These are phyloP conservation scores for Leccinum insolens DNA, from an alignment of 1,284 basidiomycete genomes.

Conservation along the genomic window DNA sequence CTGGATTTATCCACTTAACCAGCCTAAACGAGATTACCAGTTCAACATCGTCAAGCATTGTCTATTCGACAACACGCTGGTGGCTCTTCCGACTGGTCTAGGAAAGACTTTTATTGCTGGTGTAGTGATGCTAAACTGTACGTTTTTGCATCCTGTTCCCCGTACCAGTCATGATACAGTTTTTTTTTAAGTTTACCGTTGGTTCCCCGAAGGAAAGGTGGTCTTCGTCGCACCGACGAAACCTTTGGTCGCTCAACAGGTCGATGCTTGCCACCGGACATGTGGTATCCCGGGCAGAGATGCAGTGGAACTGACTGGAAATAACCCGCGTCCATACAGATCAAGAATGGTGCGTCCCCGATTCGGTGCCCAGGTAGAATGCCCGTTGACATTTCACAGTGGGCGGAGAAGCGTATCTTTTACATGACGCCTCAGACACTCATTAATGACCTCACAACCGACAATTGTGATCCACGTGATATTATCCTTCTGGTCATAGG, in stretches of 20 bases:
- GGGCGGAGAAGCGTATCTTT: constrained; percentile 88
- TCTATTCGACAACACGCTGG: constrained; percentile 93
- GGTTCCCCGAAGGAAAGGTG: constrained; percentile 94
- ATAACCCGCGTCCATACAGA: constrained; percentile 53
- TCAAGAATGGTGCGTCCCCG: constrained; percentile 59
- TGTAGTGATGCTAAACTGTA: constrained; percentile 94
- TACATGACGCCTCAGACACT: constrained; percentile 99
- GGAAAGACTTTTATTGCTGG: constrained; percentile 99
- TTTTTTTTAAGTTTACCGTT: constrained; percentile 75
- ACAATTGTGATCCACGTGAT: constrained; percentile 77
- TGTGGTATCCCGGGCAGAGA: constrained; percentile 93
- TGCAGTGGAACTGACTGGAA: constrained; percentile 88
- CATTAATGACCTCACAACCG: constrained; percentile 81
- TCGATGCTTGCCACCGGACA: constrained; percentile 89
- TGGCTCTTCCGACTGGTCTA: constrained; percentile 93
- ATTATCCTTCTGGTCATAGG: constrained; percentile 85
- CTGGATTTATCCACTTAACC: constrained; percentile 94
- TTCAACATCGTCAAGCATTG: constrained; percentile 90
- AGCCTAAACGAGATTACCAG: constrained; percentile 91
- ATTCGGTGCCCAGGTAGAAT: neutral
- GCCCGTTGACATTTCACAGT: constrained; percentile 45
- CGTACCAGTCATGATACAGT: constrained; percentile 8
- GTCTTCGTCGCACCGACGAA: constrained; percentile 97
- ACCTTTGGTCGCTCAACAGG: constrained; percentile 94
- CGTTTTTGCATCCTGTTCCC: constrained; percentile 26